Base-by-base conservation (phyloP, 768 basidiomycete genomes). In the Cystoderma amianthinum region DNA sequence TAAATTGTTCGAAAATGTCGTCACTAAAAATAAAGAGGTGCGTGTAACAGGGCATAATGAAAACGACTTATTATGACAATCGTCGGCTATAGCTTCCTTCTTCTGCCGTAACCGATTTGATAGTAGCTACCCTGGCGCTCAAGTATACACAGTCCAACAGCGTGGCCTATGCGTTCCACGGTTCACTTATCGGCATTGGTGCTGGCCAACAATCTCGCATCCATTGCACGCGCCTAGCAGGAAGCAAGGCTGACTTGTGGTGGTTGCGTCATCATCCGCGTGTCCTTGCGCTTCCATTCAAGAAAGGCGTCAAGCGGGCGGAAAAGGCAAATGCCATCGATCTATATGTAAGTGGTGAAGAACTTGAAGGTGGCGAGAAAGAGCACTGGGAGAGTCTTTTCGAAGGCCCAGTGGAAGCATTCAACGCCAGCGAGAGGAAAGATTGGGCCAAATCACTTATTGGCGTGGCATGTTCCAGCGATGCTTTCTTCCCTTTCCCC, bases 131-230 rank as follows among this genome's bases (percentile, higher is more conserved):
- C 9, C 81, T 97, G 17, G 86, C 95, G 1, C 75, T 98, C 53
- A 99, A 98, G 62, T 99, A 98, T 73, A 99, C 96, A 1, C 96
- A 98, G 61, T 99, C 96, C 38, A 98, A 99, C 74, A 94, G 90
- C 47, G 96, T 99, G 39, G 85, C 95, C 21, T 99, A 96, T 57
- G 91, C 94, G 1, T 83, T 80, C 53, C 84, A 80, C 54, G 96
- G 96, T 10, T 81, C 93, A 11, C 85, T 95, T 59, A 76, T 99
- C 52, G 96, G 95, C 36, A 84, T 97, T 36, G 96, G 96, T 23
- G 96, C 96, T 0, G 96, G 95, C 10, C 96, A 98, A 57, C 96
- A 98, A 60, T 98, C 95, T 3, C 88, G 96, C 30, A 99, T 99
- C 57, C 96, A 99, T 70, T 99, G 96, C 68, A 99, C 96, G 12